Conservation (phyloP, 202 grass and related monocot genomes). For the Miscanthus sacchariflorus region DNA sequence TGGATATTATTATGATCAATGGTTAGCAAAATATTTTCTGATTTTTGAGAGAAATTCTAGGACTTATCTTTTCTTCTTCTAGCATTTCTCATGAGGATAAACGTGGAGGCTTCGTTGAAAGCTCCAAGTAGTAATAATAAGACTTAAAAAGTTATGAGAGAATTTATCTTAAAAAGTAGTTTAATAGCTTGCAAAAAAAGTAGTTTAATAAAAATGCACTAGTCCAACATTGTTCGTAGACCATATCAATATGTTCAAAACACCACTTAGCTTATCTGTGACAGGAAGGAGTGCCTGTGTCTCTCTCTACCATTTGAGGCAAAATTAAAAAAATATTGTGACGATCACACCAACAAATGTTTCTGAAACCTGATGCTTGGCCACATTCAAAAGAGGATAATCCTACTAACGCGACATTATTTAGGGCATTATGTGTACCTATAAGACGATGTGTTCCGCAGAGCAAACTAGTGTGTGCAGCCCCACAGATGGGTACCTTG, state of each 20-base stretch:
- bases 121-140: too few species aligned
- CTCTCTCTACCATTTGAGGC: too few species aligned
- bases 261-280: too few species aligned
- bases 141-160: not conserved
- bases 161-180: not conserved
- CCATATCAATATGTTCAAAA: too few species aligned
- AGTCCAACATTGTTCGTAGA: not conserved
- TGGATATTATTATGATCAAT: too few species aligned
- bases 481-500: conserved; percentile 32
- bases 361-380: not conserved
- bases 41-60: too few species aligned
- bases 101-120: too few species aligned
- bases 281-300: too few species aligned
- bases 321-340: not conserved
- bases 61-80: too few species aligned
- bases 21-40: too few species aligned
- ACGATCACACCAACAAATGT: not conserved
- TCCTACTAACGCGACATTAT: not conserved
- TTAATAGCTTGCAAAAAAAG: not conserved
- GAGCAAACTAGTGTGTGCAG: not conserved
- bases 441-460: not conserved
- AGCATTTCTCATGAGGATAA: too few species aligned
- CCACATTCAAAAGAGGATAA: not conserved
- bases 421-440: not conserved
- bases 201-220: not conserved